Evolutionary conservation across 345 rosid genomes (phyloP), one percentile per base, ranked within the genome.

Genomic region (Litchi chinensis): DNA sequence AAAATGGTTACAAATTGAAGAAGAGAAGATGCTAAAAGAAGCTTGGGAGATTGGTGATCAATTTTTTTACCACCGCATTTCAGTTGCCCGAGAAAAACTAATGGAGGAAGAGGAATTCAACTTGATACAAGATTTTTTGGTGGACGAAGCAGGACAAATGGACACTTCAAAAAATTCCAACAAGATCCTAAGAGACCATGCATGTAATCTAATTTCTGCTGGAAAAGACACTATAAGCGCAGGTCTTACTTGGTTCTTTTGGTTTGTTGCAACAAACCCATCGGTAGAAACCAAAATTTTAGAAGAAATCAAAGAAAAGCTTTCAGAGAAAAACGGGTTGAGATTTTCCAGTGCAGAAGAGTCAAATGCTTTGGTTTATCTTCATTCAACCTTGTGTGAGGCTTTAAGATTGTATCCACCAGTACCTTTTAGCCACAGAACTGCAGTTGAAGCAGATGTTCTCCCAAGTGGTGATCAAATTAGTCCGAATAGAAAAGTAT

Each of bases 211-310:
- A 62, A 8, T 86, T 28, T 59, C 80, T 52, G 91, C 89, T 19
- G 91, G 86, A 32, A 88, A 80, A 69, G 89, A 84, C 82, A 77
- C 91, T 0, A 77, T 87, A 65, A 82, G 75, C 52, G 75, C 84
- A 39, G 75, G 78, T 18, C 79, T 86, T 66, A 40, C 79, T 24
- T 88, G 89, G 89, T 82, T 86, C 46, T 76, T 86, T 64, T 84
- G 87, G 87, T 83, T 85, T 39, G 67, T 83, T 9, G 66, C 83
- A 13, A 82, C 71, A 16, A 77, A 88, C 67, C 90, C 86, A 9
- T 12, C 72, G 0, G 85, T 79, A 0, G 80, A 82, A 19, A 59
- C 75, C 60, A 84, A 84, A 40, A 79, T 85, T 10, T 28, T 76
- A 8, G 40, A 74, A 57, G 87, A 82, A 56, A 82, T 85, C 13